Conservation (phyloP, 768 basidiomycete genomes). For the Tylopilus intermedius region DNA sequence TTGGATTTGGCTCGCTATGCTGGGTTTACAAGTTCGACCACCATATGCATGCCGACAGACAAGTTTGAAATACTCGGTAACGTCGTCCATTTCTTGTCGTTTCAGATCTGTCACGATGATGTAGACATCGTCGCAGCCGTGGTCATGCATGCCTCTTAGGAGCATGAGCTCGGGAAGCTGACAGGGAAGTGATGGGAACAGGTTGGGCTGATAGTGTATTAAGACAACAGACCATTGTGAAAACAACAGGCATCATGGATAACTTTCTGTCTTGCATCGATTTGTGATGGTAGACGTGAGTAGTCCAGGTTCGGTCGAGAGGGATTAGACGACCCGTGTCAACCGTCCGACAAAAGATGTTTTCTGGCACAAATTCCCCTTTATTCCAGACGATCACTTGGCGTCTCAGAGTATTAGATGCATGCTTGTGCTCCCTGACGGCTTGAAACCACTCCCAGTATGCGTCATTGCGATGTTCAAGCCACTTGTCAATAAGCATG, state of each 20-base stretch:
- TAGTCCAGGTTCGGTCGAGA: constrained; percentile 77
- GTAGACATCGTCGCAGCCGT: constrained; percentile 72
- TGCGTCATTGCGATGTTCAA: constrained; percentile 70
- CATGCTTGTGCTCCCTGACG: constrained; percentile 62
- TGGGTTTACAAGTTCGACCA: constrained; percentile 55
- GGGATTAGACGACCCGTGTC: constrained; percentile 76
- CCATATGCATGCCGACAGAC: constrained; percentile 64
- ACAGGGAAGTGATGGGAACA: constrained; percentile 4
- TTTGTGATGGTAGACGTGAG: constrained; percentile 73
- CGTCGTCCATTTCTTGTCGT: constrained; percentile 76
- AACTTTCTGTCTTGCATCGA: constrained; percentile 69
- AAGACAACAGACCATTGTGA: constrained; percentile 58
- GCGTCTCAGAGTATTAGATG: constrained; percentile 47
- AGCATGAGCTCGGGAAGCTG: constrained; percentile 79
- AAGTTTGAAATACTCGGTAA: constrained; percentile 73
- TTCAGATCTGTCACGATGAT: constrained; percentile 78
- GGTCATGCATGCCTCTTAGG: constrained; percentile 75
- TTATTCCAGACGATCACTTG: constrained; percentile 51
- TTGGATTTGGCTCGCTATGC: constrained; percentile 62
- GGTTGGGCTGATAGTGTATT: neutral
- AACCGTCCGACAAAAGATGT: constrained; percentile 74
- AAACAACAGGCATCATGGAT: constrained; percentile 76
- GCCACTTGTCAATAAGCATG: constrained; percentile 80
- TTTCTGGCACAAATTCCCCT: constrained; percentile 73
- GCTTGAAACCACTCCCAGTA: constrained; percentile 76